phyloP scores from a whole-genome alignment of 331 rosid species.

The Arachis monticola region DNA sequence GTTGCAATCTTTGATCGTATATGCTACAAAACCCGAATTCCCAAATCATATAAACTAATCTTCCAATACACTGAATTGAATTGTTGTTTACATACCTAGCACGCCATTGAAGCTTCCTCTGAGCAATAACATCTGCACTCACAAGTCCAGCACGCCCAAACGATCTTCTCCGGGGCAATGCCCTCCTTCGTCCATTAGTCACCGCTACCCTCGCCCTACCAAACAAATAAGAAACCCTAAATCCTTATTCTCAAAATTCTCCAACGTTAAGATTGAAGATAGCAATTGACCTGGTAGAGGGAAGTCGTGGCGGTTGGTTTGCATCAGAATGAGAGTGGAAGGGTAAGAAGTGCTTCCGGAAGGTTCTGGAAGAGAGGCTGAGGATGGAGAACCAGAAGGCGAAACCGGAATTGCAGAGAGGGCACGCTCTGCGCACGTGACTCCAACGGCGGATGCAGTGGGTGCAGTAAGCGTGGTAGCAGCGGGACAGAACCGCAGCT shows the following conservation, averaged over 20 bases:
- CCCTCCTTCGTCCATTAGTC: constrained; percentile 34
- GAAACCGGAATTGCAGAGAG: no score
- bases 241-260: not conserved
- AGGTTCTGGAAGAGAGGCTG: constrained; percentile 43
- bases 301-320: not conserved
- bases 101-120: constrained; percentile 67
- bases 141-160: constrained; percentile 58
- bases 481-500: constrained; percentile 53
- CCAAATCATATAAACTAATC: no score
- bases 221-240: not conserved
- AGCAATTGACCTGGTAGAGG: not conserved
- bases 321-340: not conserved
- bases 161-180: constrained; percentile 64
- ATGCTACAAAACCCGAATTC: no score
- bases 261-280: not conserved
- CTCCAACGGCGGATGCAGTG: constrained; percentile 68
- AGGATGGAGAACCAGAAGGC: no score
- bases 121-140: constrained; percentile 42
- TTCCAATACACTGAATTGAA: no score
- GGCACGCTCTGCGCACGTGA: constrained; percentile 55
- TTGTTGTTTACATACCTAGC: not conserved
- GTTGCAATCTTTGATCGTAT: no score
- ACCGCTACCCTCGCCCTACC: not conserved
- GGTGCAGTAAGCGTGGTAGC: constrained; percentile 61
- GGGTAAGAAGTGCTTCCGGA: constrained; percentile 41